phyloP scores from a whole-genome alignment of 495 filamentous ascomycete genomes.

The Podospora appendiculata region DNA sequence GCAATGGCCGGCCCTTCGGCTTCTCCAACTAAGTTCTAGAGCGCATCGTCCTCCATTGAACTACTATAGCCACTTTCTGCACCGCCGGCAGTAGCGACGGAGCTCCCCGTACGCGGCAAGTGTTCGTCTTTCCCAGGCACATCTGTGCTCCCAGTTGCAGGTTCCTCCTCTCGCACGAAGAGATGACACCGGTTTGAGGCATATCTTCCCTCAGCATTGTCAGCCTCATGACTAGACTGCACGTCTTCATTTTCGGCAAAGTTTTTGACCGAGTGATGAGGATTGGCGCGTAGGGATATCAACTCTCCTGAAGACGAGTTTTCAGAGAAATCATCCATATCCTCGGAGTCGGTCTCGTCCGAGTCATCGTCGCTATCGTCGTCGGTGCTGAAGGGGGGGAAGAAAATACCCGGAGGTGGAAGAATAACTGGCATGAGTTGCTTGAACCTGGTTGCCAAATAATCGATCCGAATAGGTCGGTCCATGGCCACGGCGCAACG shows the following conservation, averaged over 20 bases:
- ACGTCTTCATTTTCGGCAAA: conserved; percentile 11
- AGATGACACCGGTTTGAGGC: not conserved
- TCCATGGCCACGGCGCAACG: not conserved
- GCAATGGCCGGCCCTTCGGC: too few relatives aligned
- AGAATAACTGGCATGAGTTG: conserved; percentile 32
- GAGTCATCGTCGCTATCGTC: conserved; percentile 18
- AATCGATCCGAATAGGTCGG: conserved; percentile 25
- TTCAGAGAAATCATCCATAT: conserved; percentile 6
- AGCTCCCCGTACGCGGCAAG: conserved; percentile 28
- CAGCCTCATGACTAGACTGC: conserved; percentile 12
- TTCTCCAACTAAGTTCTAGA: too few relatives aligned
- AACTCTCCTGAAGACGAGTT: conserved; percentile 8
- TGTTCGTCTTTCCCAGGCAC: conserved; percentile 1
- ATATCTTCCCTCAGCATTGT: conserved; percentile 2
- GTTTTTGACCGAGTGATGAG: conserved; percentile 18
- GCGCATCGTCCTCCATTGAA: conserved; percentile 24
- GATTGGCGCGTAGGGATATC: conserved; percentile 22
- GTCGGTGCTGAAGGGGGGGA: conserved; percentile 25
- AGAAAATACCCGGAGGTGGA: conserved; percentile 35
- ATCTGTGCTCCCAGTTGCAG: not conserved
- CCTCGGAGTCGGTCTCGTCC: conserved; percentile 25
- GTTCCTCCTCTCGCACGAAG: not conserved
- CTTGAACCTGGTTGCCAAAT: conserved; percentile 20
- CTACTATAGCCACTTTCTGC: conserved; percentile 34
- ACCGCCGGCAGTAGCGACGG: conserved; percentile 35